These are phyloP conservation scores for Verbena officinalis DNA, from an alignment of 257 asterid species.

Conservation along the genomic window DNA sequence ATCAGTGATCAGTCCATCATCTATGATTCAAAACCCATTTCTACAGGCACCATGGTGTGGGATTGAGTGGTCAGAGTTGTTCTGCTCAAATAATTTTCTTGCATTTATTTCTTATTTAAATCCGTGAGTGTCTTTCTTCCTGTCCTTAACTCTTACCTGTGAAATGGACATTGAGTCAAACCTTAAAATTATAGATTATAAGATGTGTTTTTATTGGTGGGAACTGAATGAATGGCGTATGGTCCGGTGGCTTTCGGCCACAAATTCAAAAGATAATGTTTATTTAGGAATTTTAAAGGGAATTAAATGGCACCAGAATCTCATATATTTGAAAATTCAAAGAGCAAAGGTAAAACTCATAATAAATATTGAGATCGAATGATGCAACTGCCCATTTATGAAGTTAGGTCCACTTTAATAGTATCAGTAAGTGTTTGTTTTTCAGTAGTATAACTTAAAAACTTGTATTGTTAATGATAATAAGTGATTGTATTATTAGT, in stretches of 20 bases:
- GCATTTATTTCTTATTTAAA: neutral
- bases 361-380: neutral
- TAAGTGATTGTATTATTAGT: too few relatives aligned
- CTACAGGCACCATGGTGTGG: neutral
- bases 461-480: too few relatives aligned
- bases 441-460: too few relatives aligned
- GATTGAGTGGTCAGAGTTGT: neutral
- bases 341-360: neutral
- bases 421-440: too few relatives aligned
- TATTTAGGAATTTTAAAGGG: too few relatives aligned
- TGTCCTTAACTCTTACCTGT: too few relatives aligned
- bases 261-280: neutral
- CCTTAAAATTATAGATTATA: too few relatives aligned
- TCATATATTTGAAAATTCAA: slow-evolving; percentile 16
- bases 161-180: too few relatives aligned
- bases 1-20: too few relatives aligned
- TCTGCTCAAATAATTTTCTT: neutral
- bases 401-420: slow-evolving; percentile 7
- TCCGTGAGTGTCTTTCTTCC: too few relatives aligned
- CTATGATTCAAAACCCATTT: too few relatives aligned
- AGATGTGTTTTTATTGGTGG: neutral
- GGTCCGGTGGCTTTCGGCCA: neutral
- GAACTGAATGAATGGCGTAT: neutral
- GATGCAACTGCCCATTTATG: neutral
- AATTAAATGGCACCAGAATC: neutral